These are phyloP conservation scores for Chrysophaeum taylorii DNA, from an alignment of 352 stramenopile genomes.

Conservation along the genomic window DNA sequence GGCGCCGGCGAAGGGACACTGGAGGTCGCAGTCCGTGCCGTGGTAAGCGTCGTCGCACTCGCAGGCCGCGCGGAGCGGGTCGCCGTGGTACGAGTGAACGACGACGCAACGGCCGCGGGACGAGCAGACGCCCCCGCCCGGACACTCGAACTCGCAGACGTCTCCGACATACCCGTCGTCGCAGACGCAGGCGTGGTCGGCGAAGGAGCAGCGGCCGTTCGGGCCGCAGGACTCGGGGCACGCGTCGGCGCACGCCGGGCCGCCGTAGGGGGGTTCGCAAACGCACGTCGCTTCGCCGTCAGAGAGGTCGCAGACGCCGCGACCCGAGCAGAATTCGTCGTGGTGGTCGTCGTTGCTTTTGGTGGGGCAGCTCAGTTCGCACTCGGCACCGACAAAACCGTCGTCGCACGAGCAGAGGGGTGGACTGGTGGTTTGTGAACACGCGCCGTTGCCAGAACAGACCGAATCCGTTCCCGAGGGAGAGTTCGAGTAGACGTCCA, in stretches of 20 bases:
- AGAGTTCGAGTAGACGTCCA: conserved; percentile 8
- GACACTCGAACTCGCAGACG: conserved; percentile 9
- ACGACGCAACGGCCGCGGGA: not conserved
- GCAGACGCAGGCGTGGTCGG: too few species aligned
- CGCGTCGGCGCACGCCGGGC: not conserved
- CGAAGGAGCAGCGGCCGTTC: too few species aligned
- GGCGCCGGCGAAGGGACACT: not conserved
- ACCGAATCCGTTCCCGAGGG: not conserved
- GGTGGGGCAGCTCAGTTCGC: not conserved
- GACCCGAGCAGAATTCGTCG: not conserved
- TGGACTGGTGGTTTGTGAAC: not conserved
- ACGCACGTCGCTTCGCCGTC: not conserved
- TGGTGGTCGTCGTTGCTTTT: too few species aligned
- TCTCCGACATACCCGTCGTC: not conserved
- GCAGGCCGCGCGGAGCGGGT: not conserved
- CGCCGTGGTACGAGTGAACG: not conserved
- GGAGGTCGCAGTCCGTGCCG: not conserved
- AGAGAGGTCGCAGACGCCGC: not conserved
- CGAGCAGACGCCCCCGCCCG: not conserved
- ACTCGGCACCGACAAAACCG: not conserved
- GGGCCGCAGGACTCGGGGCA: too few species aligned
- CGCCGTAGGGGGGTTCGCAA: not conserved
- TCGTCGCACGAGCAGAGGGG: conserved; percentile 5
- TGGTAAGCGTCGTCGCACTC: not conserved
- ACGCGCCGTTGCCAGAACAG: not conserved